Evolutionary conservation across 2,329 filamentous ascomycete genomes (phyloP).

Genomic region (Aspergillus awamori): DNA sequence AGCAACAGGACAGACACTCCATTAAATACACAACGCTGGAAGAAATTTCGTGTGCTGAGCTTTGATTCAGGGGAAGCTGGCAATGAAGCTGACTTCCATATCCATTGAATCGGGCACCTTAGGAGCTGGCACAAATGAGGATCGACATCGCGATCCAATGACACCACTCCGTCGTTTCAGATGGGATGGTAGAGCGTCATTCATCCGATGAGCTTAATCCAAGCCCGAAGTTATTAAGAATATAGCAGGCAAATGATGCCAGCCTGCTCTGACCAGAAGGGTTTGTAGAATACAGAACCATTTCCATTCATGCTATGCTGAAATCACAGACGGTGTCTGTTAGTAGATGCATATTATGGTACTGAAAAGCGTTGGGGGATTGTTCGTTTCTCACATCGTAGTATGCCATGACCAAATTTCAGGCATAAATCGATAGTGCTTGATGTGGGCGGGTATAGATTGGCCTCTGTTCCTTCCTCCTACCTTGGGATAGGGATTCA

Average conservation of each 20-base stretch:
- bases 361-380: background rate
- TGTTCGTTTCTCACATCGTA: background rate
- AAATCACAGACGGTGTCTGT: background rate
- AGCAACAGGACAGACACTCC: background rate
- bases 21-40: conserved; percentile 29
- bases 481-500: background rate
- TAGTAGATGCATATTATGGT: background rate
- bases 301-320: background rate
- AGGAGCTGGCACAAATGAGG: conserved; percentile 14
- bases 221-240: background rate
- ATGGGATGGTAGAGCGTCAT: background rate
- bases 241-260: background rate
- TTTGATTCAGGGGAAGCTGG: conserved; percentile 20
- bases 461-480: background rate
- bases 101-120: background rate
- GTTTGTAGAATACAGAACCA: background rate
- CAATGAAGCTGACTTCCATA: background rate
- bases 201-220: background rate
- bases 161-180: conserved; percentile 1
- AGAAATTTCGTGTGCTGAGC: background rate
- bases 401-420: background rate
- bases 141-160: conserved; percentile 19
- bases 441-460: background rate
- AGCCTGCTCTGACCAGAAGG: background rate
- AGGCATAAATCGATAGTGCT: background rate